A percentile compares a stretch with the other conserved stretches of the same genome.
Conservation (phyloP, 306 rosid species). For the Trifolium dubium region DNA sequence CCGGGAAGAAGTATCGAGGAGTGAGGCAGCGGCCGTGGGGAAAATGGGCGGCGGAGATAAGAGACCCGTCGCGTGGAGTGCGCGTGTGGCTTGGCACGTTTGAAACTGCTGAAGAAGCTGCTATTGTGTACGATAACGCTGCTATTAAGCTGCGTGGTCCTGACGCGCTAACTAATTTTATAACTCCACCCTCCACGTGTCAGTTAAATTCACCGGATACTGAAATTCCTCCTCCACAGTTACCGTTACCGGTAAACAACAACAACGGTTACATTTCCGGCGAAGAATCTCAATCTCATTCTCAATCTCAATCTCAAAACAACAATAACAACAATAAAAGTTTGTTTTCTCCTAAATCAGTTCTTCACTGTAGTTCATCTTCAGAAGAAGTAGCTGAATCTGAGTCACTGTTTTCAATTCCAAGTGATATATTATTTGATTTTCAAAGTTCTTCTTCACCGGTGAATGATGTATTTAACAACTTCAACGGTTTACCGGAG, state of each 20-base stretch:
- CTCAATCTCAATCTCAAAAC: not conserved
- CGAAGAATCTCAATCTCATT: constrained; percentile 52
- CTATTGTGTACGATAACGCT: constrained; percentile 91
- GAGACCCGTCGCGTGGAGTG: constrained; percentile 88
- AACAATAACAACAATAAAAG: constrained; percentile 12
- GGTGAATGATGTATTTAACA: constrained; percentile 50
- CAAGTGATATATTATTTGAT: constrained; percentile 51
- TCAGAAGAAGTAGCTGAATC: constrained; percentile 63
- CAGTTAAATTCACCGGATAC: not conserved
- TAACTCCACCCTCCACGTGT: constrained; percentile 46
- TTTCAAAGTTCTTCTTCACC: constrained; percentile 53
- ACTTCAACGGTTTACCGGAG: constrained; percentile 24
- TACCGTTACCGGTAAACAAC: not conserved
- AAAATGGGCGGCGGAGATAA: constrained; percentile 98
- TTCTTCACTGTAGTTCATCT: constrained; percentile 59
- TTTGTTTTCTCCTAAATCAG: constrained; percentile 76
- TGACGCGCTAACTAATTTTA: constrained; percentile 89
- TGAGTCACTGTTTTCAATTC: constrained; percentile 51
- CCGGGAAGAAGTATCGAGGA: constrained; percentile 77
- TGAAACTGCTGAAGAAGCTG: constrained; percentile 96
- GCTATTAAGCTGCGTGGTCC: constrained; percentile 93
- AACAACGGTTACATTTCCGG: constrained; percentile 51
- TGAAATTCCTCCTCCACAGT: not conserved
- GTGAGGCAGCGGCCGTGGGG: constrained; percentile 99
- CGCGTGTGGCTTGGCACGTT: constrained; percentile 93